phyloP scores from a whole-genome alignment of 2,329 filamentous ascomycete genomes.

The Diaporthe humulicola region DNA sequence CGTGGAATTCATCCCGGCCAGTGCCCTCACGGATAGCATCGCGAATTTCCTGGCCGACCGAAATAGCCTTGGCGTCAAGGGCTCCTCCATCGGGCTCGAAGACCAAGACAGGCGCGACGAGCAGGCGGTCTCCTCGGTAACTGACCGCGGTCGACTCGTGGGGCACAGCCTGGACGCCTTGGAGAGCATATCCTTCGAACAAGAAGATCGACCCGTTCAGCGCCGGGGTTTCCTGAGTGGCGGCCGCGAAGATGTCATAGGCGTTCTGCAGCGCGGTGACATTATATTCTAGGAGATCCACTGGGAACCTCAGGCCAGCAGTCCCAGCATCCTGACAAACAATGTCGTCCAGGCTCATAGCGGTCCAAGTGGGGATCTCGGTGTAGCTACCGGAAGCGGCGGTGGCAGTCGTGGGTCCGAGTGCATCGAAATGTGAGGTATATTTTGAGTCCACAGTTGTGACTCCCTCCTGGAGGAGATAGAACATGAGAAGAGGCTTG shows the following conservation, averaged over 20 bases:
- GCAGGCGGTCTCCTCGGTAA: constrained; percentile 49
- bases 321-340: constrained; percentile 21
- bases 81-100: constrained; percentile 51
- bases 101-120: constrained; percentile 53
- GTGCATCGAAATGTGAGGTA: constrained; percentile 2
- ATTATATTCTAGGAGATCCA: constrained; percentile 45
- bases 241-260: constrained; percentile 51
- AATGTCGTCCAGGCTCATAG: constrained; percentile 1
- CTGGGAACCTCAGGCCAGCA: constrained; percentile 17
- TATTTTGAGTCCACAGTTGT: background rate
- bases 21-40: constrained; percentile 52
- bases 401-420: background rate
- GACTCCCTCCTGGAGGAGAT: constrained; percentile 11
- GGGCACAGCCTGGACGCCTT: constrained; percentile 51
- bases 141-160: constrained; percentile 6
- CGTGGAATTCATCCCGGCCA: constrained; percentile 50
- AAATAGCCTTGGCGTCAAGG: constrained; percentile 50
- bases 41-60: constrained; percentile 54
- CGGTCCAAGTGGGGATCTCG: constrained; percentile 18
- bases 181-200: constrained; percentile 58
- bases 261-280: constrained; percentile 50
- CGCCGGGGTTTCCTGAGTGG: constrained; percentile 45
- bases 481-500: constrained; percentile 27
- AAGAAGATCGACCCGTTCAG: constrained; percentile 56
- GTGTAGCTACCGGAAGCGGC: constrained; percentile 23